These are phyloP conservation scores for Alternaria brassicicola DNA, from an alignment of 2,329 filamentous ascomycete genomes.

Conservation along the genomic window DNA sequence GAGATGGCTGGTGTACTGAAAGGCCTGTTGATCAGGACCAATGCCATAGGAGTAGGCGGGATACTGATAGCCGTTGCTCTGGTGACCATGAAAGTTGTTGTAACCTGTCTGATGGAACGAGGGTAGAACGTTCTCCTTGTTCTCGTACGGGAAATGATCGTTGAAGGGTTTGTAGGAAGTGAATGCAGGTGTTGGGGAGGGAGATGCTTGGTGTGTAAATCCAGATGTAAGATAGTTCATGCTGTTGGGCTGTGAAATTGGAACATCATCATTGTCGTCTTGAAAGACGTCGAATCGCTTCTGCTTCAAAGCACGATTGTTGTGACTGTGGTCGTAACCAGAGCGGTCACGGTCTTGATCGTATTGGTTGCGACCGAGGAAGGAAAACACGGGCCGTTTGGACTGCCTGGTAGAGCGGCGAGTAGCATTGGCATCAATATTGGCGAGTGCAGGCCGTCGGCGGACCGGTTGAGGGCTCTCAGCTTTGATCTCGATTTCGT, in stretches of 20 bases:
- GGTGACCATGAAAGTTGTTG: conserved; percentile 34
- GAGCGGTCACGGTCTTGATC: conserved; percentile 40
- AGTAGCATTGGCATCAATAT: conserved; percentile 40
- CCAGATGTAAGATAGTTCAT: conserved; percentile 46
- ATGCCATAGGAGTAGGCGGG: conserved; percentile 38
- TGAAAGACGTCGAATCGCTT: conserved; percentile 52
- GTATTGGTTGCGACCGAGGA: conserved; percentile 32
- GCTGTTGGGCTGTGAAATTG: conserved; percentile 40
- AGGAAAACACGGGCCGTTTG: conserved; percentile 26
- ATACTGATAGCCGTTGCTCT: conserved; percentile 33
- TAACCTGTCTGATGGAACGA: conserved; percentile 32
- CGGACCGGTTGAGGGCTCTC: conserved; percentile 41
- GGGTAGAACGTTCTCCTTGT: conserved; percentile 43
- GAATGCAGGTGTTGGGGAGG: conserved; percentile 32
- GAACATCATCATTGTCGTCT: conserved; percentile 40
- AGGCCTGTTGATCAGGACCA: conserved; percentile 36
- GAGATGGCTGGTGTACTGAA: conserved; percentile 34
- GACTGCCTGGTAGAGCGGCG: conserved; percentile 41
- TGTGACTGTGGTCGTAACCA: conserved; percentile 39
- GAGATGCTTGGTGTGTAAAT: conserved; percentile 35
- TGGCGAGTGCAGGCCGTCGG: conserved; percentile 37
- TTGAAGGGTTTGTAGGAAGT: conserved; percentile 37
- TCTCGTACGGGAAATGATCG: conserved; percentile 40
- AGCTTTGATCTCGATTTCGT: conserved; percentile 46
- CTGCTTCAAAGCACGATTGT: conserved; percentile 38